Conservation (phyloP, 2,329 filamentous ascomycete genomes). For the Neofusicoccum sp. region DNA sequence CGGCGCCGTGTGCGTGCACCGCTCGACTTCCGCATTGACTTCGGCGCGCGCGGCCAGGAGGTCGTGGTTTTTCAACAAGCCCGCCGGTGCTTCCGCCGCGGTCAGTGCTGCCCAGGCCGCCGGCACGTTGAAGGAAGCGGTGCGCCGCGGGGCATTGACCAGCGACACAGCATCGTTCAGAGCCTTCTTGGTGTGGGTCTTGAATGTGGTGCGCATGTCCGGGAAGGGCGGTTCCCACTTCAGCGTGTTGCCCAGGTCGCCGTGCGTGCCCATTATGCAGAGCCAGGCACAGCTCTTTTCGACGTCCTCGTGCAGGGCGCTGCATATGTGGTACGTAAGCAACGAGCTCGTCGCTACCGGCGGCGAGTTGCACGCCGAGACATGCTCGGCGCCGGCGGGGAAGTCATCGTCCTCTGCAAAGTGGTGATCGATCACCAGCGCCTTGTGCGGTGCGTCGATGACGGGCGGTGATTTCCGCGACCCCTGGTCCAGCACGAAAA, state of each 20-base stretch:
- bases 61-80: constrained; percentile 49
- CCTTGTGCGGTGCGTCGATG: constrained; percentile 48
- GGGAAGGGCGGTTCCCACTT: constrained; percentile 68
- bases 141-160: constrained; percentile 64
- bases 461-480: constrained; percentile 56
- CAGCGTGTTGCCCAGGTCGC: constrained; percentile 62
- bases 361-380: constrained; percentile 63
- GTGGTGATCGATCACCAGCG: constrained; percentile 66
- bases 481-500: constrained; percentile 67
- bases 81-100: constrained; percentile 49
- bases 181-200: constrained; percentile 56
- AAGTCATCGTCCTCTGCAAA: constrained; percentile 53
- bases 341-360: constrained; percentile 65
- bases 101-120: constrained; percentile 61
- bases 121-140: constrained; percentile 58
- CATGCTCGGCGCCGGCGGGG: constrained; percentile 53
- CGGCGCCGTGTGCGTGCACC: constrained; percentile 61
- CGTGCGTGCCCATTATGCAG: constrained; percentile 64
- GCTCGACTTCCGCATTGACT: constrained; percentile 60
- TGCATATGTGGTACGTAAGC: constrained; percentile 64
- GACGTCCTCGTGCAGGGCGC: constrained; percentile 54
- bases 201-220: constrained; percentile 59
- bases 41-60: constrained; percentile 57
- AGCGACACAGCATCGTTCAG: constrained; percentile 63
- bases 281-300: constrained; percentile 57